phyloP scores from a whole-genome alignment of 306 rosid genomes.

The Astragalus glycyphyllos region DNA sequence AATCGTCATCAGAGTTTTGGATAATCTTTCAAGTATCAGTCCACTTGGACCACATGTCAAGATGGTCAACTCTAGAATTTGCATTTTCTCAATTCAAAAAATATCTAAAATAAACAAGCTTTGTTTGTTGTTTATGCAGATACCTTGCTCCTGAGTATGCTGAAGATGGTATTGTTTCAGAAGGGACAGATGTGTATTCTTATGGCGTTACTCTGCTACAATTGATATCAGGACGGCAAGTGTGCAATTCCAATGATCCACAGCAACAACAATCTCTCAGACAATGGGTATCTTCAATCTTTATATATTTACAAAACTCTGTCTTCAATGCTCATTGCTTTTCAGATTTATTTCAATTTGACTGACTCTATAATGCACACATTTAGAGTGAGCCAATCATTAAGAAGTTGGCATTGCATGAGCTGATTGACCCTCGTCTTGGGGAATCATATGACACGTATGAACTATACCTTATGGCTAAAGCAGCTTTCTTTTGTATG shows the following conservation, averaged over 20 bases:
- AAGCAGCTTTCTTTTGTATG: slow-evolving; percentile 68
- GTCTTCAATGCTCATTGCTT: neutral
- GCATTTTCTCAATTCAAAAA: too few species aligned
- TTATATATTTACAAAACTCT: neutral
- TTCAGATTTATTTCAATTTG: neutral
- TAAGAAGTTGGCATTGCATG: slow-evolving; percentile 65
- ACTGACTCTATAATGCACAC: neutral
- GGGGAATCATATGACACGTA: slow-evolving; percentile 64
- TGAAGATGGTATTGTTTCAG: slow-evolving; percentile 74
- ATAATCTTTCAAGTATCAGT: too few species aligned
- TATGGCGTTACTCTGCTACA: slow-evolving; percentile 75
- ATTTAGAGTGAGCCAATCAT: slow-evolving; percentile 71
- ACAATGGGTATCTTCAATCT: slow-evolving; percentile 61
- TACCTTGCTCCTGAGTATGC: slow-evolving; percentile 89
- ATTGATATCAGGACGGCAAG: slow-evolving; percentile 73
- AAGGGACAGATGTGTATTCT: slow-evolving; percentile 71
- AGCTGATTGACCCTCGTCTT: slow-evolving; percentile 72
- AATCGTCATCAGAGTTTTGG: too few species aligned
- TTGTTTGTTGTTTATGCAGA: slow-evolving; percentile 48
- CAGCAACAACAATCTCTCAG: slow-evolving; percentile 59
- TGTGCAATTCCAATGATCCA: slow-evolving; percentile 44
- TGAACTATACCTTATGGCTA: slow-evolving; percentile 74
- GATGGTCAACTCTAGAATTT: too few species aligned
- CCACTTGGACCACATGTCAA: too few species aligned
- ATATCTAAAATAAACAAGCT: too few species aligned